A percentile compares a stretch with the other conserved stretches of the same genome.
Evolutionary conservation across 768 basidiomycete species (phyloP).

Genomic region (Suillus occidentalis): DNA sequence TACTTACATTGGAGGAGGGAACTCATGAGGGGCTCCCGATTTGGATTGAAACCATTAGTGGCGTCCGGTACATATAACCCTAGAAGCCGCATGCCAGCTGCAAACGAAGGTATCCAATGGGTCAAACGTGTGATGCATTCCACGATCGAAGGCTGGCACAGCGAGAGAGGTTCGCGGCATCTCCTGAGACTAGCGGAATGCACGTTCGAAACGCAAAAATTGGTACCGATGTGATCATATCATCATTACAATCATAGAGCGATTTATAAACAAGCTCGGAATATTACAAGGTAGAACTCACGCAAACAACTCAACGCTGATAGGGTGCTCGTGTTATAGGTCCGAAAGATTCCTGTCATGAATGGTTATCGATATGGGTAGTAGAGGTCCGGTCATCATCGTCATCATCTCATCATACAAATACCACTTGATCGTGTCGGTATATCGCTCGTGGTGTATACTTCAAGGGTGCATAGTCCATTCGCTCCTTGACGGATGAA

Average conservation of each 20-base stretch:
- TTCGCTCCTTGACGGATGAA: slow-evolving; percentile 59
- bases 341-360: not conserved
- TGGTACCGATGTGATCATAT: not conserved
- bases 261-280: not conserved
- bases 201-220: not conserved
- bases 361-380: not conserved
- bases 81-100: not conserved
- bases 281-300: not conserved
- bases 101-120: not conserved
- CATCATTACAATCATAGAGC: not conserved
- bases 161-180: not conserved
- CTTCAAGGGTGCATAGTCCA: slow-evolving; percentile 43
- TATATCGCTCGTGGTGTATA: slow-evolving; percentile 63
- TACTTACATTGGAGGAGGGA: not conserved
- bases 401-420: slow-evolving; percentile 32
- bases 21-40: not conserved
- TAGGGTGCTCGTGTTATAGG: not conserved
- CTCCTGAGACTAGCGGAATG: not conserved
- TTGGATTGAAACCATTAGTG: not conserved
- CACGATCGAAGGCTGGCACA: not conserved
- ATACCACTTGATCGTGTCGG: slow-evolving; percentile 46
- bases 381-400: slow-evolving; percentile 13
- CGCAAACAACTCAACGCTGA: not conserved
- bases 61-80: not conserved
- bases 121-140: not conserved